Conservation (phyloP, 2,329 filamentous ascomycete genomes). For the Allantophomopsis lycopodina region DNA sequence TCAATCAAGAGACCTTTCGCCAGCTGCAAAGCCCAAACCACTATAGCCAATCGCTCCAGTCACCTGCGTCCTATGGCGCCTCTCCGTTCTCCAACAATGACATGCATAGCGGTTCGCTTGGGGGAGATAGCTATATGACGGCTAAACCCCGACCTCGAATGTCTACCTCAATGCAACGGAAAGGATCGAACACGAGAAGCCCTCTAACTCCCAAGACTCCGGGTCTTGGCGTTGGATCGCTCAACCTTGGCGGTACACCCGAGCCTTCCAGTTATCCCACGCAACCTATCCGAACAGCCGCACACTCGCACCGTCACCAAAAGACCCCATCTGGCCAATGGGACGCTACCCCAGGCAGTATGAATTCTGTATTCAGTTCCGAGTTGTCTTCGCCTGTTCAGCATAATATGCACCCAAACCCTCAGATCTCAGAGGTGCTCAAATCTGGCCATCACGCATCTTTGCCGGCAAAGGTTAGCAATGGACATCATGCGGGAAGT, state of each 20-base stretch:
- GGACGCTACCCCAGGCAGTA: constrained; percentile 75
- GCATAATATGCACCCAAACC: constrained; percentile 41
- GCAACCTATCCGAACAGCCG: constrained; percentile 62
- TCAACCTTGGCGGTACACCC: constrained; percentile 47
- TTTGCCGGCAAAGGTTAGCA: constrained; percentile 72
- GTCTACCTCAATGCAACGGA: constrained; percentile 50
- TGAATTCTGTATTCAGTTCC: constrained; percentile 78
- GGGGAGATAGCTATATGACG: constrained; percentile 37
- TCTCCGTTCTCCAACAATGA: constrained; percentile 36
- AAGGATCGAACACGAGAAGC: constrained; percentile 60
- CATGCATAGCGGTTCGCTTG: constrained; percentile 25
- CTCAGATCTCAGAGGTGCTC: constrained; percentile 80
- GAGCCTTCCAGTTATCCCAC: constrained; percentile 62
- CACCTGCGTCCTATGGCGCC: constrained; percentile 33
- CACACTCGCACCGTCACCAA: constrained; percentile 50
- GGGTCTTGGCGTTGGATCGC: constrained; percentile 56
- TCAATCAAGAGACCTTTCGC: constrained; percentile 66
- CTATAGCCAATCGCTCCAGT: constrained; percentile 39
- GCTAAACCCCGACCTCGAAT: constrained; percentile 45
- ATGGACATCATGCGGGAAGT: constrained; percentile 11
- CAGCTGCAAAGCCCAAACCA: constrained; percentile 46
- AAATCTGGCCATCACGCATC: constrained; percentile 55
- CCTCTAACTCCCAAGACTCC: constrained; percentile 84
- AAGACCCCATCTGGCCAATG: constrained; percentile 82
- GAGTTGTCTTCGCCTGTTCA: constrained; percentile 68